These are phyloP conservation scores for Mitragyna speciosa DNA, from an alignment of 257 asterid genomes.

Conservation along the genomic window DNA sequence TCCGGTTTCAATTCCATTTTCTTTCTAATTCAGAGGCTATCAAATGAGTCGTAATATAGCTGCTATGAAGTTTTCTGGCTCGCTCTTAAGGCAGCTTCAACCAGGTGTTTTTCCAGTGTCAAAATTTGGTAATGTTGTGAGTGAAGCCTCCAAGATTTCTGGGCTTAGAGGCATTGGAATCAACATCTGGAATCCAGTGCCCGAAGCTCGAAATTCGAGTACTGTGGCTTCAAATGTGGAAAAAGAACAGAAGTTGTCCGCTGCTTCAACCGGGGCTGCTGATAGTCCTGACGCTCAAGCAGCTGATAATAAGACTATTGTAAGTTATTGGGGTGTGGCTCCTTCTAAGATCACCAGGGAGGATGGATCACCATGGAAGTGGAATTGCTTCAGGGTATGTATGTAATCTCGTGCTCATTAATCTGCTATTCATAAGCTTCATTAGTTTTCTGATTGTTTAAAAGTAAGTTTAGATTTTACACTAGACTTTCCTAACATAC, in stretches of 20 bases:
- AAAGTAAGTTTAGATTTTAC: no score
- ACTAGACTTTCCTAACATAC: no score
- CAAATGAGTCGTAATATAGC: slow-evolving; percentile 2
- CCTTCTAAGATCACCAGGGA: slow-evolving; percentile 43
- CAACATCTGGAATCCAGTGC: neutral
- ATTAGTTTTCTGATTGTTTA: no score
- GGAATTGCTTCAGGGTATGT: slow-evolving; percentile 68
- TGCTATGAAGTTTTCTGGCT: neutral
- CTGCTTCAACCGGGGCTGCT: neutral
- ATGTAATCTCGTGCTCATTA: no score
- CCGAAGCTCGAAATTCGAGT: neutral
- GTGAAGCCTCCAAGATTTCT: neutral
- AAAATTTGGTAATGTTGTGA: neutral
- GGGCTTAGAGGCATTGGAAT: neutral
- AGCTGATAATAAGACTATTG: slow-evolving; percentile 18
- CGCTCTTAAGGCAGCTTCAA: neutral
- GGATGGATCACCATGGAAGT: slow-evolving; percentile 73
- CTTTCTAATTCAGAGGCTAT: slow-evolving; percentile 5
- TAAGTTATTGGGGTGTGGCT: slow-evolving; percentile 73
- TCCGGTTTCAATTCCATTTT: no score
- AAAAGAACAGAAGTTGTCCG: slow-evolving; percentile 25
- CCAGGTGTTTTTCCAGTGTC: neutral
- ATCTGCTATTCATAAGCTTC: neutral
- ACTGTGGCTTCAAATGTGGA: neutral
- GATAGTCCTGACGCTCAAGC: neutral